phyloP scores from a whole-genome alignment of 192 early-diverging fungal genomes.

The Coemansia sp. region DNA sequence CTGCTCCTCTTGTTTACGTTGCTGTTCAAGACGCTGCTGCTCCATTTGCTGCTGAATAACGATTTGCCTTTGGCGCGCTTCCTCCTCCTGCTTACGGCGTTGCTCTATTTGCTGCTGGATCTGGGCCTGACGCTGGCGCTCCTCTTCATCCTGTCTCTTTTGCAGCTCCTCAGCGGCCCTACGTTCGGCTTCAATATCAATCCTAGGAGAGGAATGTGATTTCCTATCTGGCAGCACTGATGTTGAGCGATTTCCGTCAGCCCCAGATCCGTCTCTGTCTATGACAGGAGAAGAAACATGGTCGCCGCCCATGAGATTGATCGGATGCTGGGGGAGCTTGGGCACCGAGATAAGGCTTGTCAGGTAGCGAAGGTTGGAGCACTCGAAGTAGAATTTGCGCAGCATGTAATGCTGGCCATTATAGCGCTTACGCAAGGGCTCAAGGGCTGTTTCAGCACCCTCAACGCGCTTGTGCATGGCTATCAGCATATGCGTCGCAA shows the following conservation, averaged over 20 bases:
- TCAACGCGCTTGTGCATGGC: constrained; percentile 80
- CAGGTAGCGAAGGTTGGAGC: constrained; percentile 83
- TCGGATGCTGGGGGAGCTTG: constrained; percentile 75
- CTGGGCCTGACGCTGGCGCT: constrained; percentile 54
- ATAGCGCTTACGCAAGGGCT: constrained; percentile 83
- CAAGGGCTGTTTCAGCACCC: constrained; percentile 78
- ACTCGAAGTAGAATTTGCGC: constrained; percentile 90
- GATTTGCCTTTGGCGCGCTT: constrained; percentile 56
- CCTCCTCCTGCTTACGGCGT: constrained; percentile 62
- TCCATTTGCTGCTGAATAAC: constrained; percentile 57
- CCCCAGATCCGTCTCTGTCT: constrained; percentile 37
- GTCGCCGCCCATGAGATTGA: constrained; percentile 73
- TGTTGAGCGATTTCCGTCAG: constrained; percentile 32
- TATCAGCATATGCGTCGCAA: constrained; percentile 90
- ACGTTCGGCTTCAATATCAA: constrained; percentile 64
- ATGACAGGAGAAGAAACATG: constrained; percentile 66
- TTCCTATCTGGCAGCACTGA: constrained; percentile 49
- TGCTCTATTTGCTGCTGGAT: constrained; percentile 59
- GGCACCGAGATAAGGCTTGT: constrained; percentile 93
- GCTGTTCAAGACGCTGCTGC: constrained; percentile 59
- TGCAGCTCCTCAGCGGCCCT: constrained; percentile 64
- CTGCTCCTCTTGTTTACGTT: constrained; percentile 67
- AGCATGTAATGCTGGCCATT: constrained; percentile 83
- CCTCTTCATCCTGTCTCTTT: constrained; percentile 65
- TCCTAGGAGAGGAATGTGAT: constrained; percentile 56